Evolutionary conservation across 768 basidiomycete species (phyloP), one percentile per base, ranked within the genome.

Genomic region (Lyophyllum semitale): DNA sequence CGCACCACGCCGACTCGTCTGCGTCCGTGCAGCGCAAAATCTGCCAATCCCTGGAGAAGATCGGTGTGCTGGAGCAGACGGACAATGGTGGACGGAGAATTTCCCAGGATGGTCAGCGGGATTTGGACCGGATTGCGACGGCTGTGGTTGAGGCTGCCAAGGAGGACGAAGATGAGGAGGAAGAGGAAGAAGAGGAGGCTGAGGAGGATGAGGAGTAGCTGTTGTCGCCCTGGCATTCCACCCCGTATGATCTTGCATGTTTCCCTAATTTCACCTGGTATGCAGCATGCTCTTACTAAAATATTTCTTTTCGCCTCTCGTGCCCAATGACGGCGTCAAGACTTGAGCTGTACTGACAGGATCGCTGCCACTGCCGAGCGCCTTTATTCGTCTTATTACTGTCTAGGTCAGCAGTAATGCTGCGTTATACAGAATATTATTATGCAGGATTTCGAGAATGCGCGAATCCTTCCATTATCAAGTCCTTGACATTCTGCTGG

Each of bases 31-130:
- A 98, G 76, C 90, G 95, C 70, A 95, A 91, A 77, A 78, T 98
- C 63, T 94, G 95, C 78, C 96, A 99, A 78, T 87, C 94, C 43
- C 81, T 98, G 64, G 96, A 98, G 84, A 97, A 96, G 84, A 98
- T 99, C 68, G 95, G 95, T 67, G 97, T 98, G 55, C 82, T 98
- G 66, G 97, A 98, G 79, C 83, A 89, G 76, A 85, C 90, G 57
- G 86, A 90, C 41, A 94, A 95, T 68, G 97, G 96, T 65, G 96
- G 96, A 59, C 87, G 97, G 67, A 86, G 92, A 78, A 96, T 98
- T 72, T 88, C 86, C 71, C 95, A 98, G 77, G 96, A 98, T 69
- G 96, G 96, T 60, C 91, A 93, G 75, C 88, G 95, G 66, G 95
- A 97, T 72, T 80, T 96, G 75, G 93, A 95, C 73, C 92, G 93